Percentiles rank a stretch among this genome's conserved stretches.
These are phyloP conservation scores for Pythium oligandrum DNA, from an alignment of 352 stramenopile genomes.

Conservation along the genomic window DNA sequence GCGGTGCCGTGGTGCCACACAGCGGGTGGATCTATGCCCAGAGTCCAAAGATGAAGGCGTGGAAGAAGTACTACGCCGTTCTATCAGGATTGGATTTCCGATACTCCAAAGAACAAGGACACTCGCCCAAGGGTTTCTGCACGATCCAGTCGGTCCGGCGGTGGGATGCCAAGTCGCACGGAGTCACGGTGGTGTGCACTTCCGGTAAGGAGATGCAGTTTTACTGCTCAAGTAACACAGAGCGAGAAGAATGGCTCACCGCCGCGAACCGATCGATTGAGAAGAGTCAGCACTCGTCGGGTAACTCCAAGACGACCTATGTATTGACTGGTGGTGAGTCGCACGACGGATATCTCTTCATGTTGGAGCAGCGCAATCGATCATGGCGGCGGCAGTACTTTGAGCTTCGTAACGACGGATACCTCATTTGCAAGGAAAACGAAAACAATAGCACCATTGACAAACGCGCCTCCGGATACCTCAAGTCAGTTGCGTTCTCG, in stretches of 20 bases:
- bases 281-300: conserved; percentile 37
- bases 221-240: conserved; percentile 35
- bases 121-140: conserved; percentile 64
- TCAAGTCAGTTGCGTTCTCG: conserved; percentile 63
- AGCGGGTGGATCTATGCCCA: conserved; percentile 69
- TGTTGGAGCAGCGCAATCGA: conserved; percentile 45
- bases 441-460: conserved; percentile 33
- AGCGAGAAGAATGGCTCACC: conserved; percentile 48
- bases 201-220: conserved; percentile 38
- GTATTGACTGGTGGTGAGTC: conserved; percentile 55
- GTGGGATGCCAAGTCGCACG: conserved; percentile 42
- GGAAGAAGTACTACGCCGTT: conserved; percentile 70
- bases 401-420: conserved; percentile 60
- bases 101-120: conserved; percentile 56
- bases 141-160: conserved; percentile 36
- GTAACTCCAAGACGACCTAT: conserved; percentile 68
- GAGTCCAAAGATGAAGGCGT: conserved; percentile 49
- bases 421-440: conserved; percentile 58
- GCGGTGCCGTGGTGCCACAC: conserved; percentile 48
- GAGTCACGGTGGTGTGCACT: conserved; percentile 48
- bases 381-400: conserved; percentile 60
- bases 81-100: conserved; percentile 71
- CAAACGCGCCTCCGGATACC: conserved; percentile 50
- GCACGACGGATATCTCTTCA: conserved; percentile 67
- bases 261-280: conserved; percentile 52